Conservation (phyloP, 257 asterid genomes). For the Solanum chilense region DNA sequence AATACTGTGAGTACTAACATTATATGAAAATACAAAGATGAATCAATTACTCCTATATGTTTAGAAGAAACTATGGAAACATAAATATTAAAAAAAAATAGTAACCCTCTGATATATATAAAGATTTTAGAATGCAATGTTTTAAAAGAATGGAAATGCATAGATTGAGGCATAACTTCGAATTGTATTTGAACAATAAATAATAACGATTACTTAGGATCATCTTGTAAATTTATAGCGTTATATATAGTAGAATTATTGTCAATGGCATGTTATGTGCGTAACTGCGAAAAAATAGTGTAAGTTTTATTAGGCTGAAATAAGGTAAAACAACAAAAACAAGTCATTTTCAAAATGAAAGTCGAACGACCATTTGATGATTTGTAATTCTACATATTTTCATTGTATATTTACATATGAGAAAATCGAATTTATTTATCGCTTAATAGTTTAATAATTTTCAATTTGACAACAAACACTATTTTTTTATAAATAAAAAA, state of each 20-base stretch:
- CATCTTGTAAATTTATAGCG: neutral
- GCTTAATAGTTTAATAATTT: neutral
- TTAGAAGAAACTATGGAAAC: neutral
- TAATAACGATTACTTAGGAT: neutral
- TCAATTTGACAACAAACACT: neutral
- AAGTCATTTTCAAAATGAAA: neutral
- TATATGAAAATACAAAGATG: neutral
- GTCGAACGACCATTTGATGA: neutral
- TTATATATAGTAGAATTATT: neutral
- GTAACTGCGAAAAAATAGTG: neutral
- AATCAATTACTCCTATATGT: neutral
- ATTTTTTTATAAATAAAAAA: neutral
- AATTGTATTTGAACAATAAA: neutral
- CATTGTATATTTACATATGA: neutral
- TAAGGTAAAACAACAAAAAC: neutral
- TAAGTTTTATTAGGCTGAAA: neutral
- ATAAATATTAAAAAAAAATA: neutral
- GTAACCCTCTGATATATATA: neutral
- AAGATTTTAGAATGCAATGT: neutral
- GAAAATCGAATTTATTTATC: neutral
- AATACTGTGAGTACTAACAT: neutral
- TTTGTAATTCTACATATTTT: neutral
- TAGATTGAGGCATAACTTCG: neutral
- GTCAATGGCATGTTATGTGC: too few species aligned
- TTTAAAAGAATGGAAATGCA: neutral